Base-by-base conservation (phyloP, 345 rosid genomes). In the Eucalyptus tenuipes region DNA sequence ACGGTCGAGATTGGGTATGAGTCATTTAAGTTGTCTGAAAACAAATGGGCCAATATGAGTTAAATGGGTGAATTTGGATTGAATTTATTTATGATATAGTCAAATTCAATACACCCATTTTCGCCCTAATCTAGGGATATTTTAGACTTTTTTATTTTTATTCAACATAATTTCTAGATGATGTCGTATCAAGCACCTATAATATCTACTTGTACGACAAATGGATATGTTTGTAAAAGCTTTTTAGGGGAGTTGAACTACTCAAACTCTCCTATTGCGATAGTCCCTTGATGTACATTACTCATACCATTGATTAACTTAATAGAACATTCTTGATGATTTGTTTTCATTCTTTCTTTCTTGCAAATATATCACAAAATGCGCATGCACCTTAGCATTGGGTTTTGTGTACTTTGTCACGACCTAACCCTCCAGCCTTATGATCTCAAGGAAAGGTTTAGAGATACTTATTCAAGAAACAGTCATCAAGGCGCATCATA, bases 1-100 rank as follows among this genome's bases (percentile, higher is more conserved):
- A 94, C 96, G 66, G 98, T 95, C n/a, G 93, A 90, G 17, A 49
- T 49, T 49, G 52, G 7, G 6, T 14, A 14, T 14, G 52, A 49
- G 52, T 49, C 17, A 49, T 49, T 49, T 49, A 49, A 14, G 5
- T 49, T 49, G 3, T 49, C 14, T 49, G 14, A 17, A 49, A 49
- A 49, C 1, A 5, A 49, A 5, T 49, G 3, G 52, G 50, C 50
- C 15, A 49, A 49, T 14, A 49, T 49, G 1, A 49, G 17, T 14
- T 49, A 49, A 49, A 49, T 49, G 3, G 50, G 0, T 49, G 7
- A 6, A 49, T 49, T 49, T 49, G 7, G 3, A 49, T 14, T 6
- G 49, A 5, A 49, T 49, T 6, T 5, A 49, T 14, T 49, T 49
- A 14, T 49, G 17, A 49, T 6, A n/a, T n/a, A n/a, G n/a, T n/a